Base-by-base conservation (phyloP, 345 rosid species). In the Moricandia moricandioides region DNA sequence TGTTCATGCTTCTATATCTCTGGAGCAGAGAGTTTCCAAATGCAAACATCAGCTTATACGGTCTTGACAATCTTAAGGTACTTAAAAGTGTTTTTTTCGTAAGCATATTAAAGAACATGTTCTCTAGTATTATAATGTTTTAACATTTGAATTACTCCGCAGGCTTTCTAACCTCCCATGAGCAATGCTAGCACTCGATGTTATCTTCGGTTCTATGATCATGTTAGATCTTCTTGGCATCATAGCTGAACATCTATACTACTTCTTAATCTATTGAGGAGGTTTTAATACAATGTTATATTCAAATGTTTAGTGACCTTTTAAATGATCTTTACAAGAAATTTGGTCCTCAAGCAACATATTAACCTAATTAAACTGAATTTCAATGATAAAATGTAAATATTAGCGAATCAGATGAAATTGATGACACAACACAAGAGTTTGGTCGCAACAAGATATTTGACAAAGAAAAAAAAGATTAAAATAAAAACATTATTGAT, bases 151-250 rank as follows among this genome's bases (percentile, higher is more conserved):
- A 73, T 45, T 61, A 39, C 39, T 58, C 4, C 43, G 51, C 84
- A 93, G 98, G 94, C 96, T 29, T 93, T 93, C 81, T 93, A 93
- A 80, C 88, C 91, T 40, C 98, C 97, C 5, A n/a, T 94, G 98
- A 97, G 88, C 95, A 47, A 94, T 91, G 98, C 90, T 94, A 49
- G 95, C 86, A 35, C 82, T 94, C 75, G 98, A 94, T 77, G 93
- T 87, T 76, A 86, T 94, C 72, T 94, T 94, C 56, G 94, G 97
- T 27, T 0, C 60, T 24, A 72, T 80, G 4, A 63, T 93, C 68
- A 79, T 18, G 86, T 89, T 92, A 4, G 91, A 80, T 27, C 84
- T 94, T 26, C 77, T 94, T 17, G 97, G 95, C 39, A 94, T 94
- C 70, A 65, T 94, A 17, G 96, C 96, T 0, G 98, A 97, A 8